phyloP scores from a whole-genome alignment of 305 asterid species.

The Caryopteris hybrid region DNA sequence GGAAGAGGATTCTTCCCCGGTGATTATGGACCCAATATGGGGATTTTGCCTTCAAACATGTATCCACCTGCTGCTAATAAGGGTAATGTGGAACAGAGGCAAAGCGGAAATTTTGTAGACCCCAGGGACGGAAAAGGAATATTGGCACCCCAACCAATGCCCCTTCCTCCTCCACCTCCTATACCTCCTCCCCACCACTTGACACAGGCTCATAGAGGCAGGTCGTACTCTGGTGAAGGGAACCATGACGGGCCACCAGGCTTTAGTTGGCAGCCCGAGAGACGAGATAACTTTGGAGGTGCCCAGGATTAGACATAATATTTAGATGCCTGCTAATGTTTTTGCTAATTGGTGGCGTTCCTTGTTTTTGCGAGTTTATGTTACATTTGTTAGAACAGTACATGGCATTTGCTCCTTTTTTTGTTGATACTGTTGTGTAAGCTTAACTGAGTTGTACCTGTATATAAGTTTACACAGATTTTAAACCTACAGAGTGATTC shows the following conservation, averaged over 20 bases:
- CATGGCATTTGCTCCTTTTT: not conserved
- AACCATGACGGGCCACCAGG: constrained; percentile 65
- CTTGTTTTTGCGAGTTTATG: not conserved
- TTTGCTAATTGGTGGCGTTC: not conserved
- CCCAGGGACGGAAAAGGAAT: constrained; percentile 51
- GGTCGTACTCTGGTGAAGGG: constrained; percentile 49
- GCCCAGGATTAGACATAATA: constrained; percentile 33
- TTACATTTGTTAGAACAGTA: not conserved
- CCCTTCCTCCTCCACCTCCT: constrained; percentile 68
- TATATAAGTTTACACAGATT: not conserved
- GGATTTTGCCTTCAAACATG: constrained; percentile 37
- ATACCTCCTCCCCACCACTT: constrained; percentile 46
- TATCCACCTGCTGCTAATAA: constrained; percentile 39
- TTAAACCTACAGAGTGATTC: not conserved
- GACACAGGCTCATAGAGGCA: constrained; percentile 42
- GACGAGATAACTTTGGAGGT: constrained; percentile 46
- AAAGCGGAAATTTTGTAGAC: constrained; percentile 43
- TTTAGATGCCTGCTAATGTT: not conserved
- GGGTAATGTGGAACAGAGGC: constrained; percentile 41
- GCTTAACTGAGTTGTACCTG: constrained; percentile 11
- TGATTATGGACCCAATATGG: constrained; percentile 53
- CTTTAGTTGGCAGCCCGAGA: constrained; percentile 61
- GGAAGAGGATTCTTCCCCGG: constrained; percentile 63
- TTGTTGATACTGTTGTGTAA: constrained; percentile 19
- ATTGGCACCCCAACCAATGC: constrained; percentile 41